These are phyloP conservation scores for Pulveroboletus sp. DNA, from an alignment of 768 basidiomycete species.

Conservation along the genomic window DNA sequence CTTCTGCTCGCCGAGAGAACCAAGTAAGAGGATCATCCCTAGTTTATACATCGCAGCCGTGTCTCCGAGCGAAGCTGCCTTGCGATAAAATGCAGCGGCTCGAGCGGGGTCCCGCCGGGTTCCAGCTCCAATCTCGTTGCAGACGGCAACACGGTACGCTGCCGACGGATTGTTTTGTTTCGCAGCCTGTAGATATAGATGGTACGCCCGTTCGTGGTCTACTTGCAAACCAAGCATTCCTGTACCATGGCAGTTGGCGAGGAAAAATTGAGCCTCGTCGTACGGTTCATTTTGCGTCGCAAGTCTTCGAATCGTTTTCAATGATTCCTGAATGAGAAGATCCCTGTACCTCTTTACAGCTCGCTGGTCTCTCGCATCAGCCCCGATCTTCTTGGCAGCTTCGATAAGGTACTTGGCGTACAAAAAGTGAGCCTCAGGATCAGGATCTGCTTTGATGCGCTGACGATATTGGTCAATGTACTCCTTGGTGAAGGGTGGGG, in stretches of 20 bases:
- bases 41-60: constrained; percentile 99
- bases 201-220: constrained; percentile 97
- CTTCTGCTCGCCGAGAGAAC: constrained; percentile 72
- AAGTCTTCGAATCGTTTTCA: constrained; percentile 89
- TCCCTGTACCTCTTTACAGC: constrained; percentile 90
- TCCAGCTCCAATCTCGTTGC: constrained; percentile 97
- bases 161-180: constrained; percentile 96
- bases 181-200: constrained; percentile 92
- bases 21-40: constrained; percentile 94
- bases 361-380: constrained; percentile 69
- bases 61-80: constrained; percentile 93
- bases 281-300: constrained; percentile 91
- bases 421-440: constrained; percentile 95
- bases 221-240: constrained; percentile 94
- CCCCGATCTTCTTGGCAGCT: constrained; percentile 88
- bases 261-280: constrained; percentile 96
- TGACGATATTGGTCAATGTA: constrained; percentile 98
- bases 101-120: constrained; percentile 84
- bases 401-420: constrained; percentile 99
- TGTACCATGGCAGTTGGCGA: constrained; percentile 95
- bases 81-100: constrained; percentile 93
- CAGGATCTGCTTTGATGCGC: constrained; percentile 95
- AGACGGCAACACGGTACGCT: constrained; percentile 95
- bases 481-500: constrained; percentile 89
- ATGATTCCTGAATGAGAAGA: constrained; percentile 75